Conservation (phyloP, 2,329 filamentous ascomycete species). For the Ophiosphaerella korrae region DNA sequence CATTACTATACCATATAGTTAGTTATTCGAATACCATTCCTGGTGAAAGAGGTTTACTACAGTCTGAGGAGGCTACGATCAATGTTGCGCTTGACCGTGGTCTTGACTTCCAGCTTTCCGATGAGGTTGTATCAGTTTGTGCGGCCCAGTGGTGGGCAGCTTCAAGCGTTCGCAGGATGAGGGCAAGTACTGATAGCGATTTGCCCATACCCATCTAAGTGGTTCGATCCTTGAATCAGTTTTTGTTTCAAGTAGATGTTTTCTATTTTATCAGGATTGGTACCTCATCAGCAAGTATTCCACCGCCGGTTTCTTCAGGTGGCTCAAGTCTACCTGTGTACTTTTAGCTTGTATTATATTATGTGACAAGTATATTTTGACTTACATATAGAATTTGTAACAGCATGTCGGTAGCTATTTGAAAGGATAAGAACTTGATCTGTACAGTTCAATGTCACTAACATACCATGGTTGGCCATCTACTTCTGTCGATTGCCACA, state of each 20-base stretch:
- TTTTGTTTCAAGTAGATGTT: not conserved
- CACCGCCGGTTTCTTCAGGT: conserved; percentile 43
- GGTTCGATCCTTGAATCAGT: not conserved
- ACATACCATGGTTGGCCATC: conserved; percentile 29
- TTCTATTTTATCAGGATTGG: not conserved
- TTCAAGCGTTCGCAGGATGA: conserved; percentile 52
- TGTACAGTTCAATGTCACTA: too few relatives aligned
- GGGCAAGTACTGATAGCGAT: conserved; percentile 58
- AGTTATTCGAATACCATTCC: too few relatives aligned
- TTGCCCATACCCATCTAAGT: conserved; percentile 63
- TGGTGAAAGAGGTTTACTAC: conserved; percentile 27
- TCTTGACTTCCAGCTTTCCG: not conserved
- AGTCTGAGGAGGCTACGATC: conserved; percentile 37
- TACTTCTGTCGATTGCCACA: conserved; percentile 29
- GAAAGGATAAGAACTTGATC: too few relatives aligned
- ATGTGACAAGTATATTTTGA: not conserved
- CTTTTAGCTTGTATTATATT: not conserved
- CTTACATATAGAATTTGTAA: conserved; percentile 45
- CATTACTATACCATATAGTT: conserved; percentile 42
- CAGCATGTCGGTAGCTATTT: conserved; percentile 46
- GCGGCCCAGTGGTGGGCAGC: conserved; percentile 46
- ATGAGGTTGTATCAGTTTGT: not conserved
- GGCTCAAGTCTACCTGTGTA: conserved; percentile 12
- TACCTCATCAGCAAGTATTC: conserved; percentile 62
- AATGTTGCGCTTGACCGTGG: conserved; percentile 28